Base-by-base conservation (phyloP, 2,329 filamentous ascomycete species). In the Gnomoniopsis sp. region DNA sequence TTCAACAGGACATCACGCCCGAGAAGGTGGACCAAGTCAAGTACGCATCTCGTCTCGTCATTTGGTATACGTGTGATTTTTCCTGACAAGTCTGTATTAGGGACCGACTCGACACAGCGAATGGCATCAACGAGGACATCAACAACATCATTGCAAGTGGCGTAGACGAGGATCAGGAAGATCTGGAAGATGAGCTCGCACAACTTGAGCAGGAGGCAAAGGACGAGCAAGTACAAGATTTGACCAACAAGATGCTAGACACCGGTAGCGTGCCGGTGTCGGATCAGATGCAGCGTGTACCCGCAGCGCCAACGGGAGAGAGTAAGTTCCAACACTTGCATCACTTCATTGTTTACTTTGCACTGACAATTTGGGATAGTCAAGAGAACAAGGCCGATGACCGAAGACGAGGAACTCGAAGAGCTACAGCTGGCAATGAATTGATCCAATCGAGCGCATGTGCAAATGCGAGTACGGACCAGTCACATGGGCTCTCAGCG, bases 371-470 rank as follows among this genome's bases (percentile, higher is more conserved):
- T 22, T 55, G 34, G 15, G 33, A 61, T 61, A 83, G 79, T 80
- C 72, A 80, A 80, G 77, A 74, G 77, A 65, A 80, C 84, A 65
- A 51, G 53, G n/a, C 70, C 75, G 19, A 72, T 72, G 17, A 72
- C 74, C 65, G 91, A 96, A 73, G 93, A 97, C 73, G 93, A 88
- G 68, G 93, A 98, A 78, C 80, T 98, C 70, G 86, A 89, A 75
- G 97, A 95, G 77, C 76, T 99, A 66, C 92, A 96, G 73, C 93
- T 91, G 38, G 93, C 97, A 76, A 98, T 98, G 93, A 93, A 93
- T 8, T 30, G 26, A 30, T 30, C 4, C 26, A 8, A 21, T 23
- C 34, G 22, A 59, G 3, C 23, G 48, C 34, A 49, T 43, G 14
- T 44, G 23, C 30, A 36, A 33, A 33, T 41, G 48, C 14, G 23